Evolutionary conservation across 495 filamentous ascomycete species (phyloP), one percentile per base, ranked within the genome.

Genomic region (Wilcoxina mikolae): DNA sequence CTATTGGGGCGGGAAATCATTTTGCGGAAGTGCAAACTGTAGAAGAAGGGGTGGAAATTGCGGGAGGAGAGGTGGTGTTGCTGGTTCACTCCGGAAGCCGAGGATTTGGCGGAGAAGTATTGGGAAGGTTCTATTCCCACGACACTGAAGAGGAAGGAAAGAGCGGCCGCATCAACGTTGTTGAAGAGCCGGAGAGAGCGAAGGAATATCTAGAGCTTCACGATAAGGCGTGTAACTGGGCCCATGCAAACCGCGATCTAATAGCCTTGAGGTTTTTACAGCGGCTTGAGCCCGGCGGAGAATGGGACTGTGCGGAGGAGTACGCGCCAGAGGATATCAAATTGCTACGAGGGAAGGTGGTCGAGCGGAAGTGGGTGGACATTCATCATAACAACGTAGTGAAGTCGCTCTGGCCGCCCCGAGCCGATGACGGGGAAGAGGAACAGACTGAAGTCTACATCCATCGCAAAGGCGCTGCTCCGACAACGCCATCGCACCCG

Each of bases 401-500:
- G 4, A 33, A 26, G 7, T 59, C 62, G 2, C 27, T 42, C 0
- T 70, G 69, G 69, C 69, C 69, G 1, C 69, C 65, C 1, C 39
- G 38, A 11, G 52, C 62, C 0, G 51, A 53, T 1, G 2, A 42
- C 1, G 43, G 22, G 4, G 2, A 10, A 18, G 38, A 26, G 3
- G 2, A 10, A 18, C 46, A 56, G 25, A 57, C 38, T 20, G 12
- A 18, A 12, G 60, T 60, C 29, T 71, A 65, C 33, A 64, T 70
- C 55, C 69, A 71, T 53, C 68, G 69, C 45, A 71, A 71, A 60
- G 69, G 69, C 25, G 69, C 68, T 12, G 69, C 69, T 1, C 69
- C 69, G 0, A 55, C 65, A 0, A 42, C 35, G 0, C 25, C 31
- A 57, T 50, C n/a, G 22, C 58, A 41, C 15, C 31, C 60, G 0